These are phyloP conservation scores for Coemansia sp. DNA, from an alignment of 192 early-diverging fungal genomes.

Conservation along the genomic window DNA sequence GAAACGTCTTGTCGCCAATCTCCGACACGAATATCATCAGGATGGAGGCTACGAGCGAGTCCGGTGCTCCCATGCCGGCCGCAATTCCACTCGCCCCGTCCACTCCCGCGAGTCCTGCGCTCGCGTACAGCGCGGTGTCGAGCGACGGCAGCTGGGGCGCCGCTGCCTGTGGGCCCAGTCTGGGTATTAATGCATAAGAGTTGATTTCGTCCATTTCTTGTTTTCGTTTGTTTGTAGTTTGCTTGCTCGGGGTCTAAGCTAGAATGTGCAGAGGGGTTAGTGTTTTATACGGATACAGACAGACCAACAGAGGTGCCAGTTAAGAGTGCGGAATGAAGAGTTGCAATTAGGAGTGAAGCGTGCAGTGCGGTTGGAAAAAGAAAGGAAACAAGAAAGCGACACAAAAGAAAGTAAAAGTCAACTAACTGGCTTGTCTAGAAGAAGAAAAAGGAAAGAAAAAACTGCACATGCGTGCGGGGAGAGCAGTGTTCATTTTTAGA, in stretches of 20 bases:
- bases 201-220: conserved; percentile 9
- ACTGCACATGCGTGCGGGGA: too few species aligned
- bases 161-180: not conserved
- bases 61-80: conserved; percentile 18
- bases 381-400: too few species aligned
- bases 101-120: not conserved
- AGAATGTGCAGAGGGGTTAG: too few species aligned
- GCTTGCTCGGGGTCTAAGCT: not conserved
- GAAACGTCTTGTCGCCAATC: conserved; percentile 99
- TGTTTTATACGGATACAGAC: too few species aligned
- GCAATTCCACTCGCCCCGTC: not conserved
- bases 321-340: too few species aligned
- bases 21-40: conserved; percentile 94
- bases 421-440: too few species aligned
- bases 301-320: too few species aligned
- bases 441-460: too few species aligned
- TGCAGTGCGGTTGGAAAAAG: too few species aligned
- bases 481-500: too few species aligned
- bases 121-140: not conserved
- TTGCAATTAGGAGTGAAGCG: too few species aligned
- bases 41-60: conserved; percentile 59
- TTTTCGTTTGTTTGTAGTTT: not conserved
- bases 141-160: not conserved
- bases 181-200: not conserved
- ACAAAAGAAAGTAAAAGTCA: too few species aligned